Evolutionary conservation across 176 grass and related monocot genomes (phyloP).

Genomic region (Tillandsia leiboldiana): DNA sequence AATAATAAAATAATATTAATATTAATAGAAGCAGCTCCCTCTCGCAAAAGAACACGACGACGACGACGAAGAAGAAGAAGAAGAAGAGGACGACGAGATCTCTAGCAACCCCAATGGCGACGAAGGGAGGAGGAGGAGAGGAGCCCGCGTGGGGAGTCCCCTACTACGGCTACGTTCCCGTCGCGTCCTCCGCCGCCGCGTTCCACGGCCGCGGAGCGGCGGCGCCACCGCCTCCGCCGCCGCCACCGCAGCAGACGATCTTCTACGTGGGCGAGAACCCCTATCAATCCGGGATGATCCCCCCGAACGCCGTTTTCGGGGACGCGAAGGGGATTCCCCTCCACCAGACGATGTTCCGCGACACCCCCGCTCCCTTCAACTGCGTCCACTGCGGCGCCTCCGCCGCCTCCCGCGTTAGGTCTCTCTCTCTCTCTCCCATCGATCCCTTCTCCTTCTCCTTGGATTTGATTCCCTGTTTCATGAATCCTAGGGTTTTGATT

Average conservation of each 20-base stretch:
- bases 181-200: slow-evolving; percentile 1
- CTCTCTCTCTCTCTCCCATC: not conserved
- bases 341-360: slow-evolving; percentile 96
- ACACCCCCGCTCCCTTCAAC: slow-evolving; percentile 88
- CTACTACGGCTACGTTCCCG: slow-evolving; percentile 10
- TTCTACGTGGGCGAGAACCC: slow-evolving; percentile 59
- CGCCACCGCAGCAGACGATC: not conserved
- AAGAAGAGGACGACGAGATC: not conserved
- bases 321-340: slow-evolving; percentile 75
- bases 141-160: slow-evolving; percentile 59
- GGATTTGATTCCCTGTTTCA: not conserved
- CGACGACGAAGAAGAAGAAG: not conserved
- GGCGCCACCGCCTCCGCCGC: slow-evolving; percentile 12
- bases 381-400: slow-evolving; percentile 75
- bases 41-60: not conserved
- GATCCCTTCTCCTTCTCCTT: not conserved
- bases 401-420: slow-evolving; percentile 67
- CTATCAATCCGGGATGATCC: slow-evolving; percentile 70
- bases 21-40: not conserved
- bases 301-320: slow-evolving; percentile 76
- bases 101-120: slow-evolving; percentile 18
- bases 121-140: slow-evolving; percentile 29
- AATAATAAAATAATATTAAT: not conserved
- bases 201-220: not conserved
- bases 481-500: not conserved